Evolutionary conservation across 2,329 filamentous ascomycete species (phyloP), one percentile per base, ranked within the genome.

Genomic region (Aspergillus uvarum): DNA sequence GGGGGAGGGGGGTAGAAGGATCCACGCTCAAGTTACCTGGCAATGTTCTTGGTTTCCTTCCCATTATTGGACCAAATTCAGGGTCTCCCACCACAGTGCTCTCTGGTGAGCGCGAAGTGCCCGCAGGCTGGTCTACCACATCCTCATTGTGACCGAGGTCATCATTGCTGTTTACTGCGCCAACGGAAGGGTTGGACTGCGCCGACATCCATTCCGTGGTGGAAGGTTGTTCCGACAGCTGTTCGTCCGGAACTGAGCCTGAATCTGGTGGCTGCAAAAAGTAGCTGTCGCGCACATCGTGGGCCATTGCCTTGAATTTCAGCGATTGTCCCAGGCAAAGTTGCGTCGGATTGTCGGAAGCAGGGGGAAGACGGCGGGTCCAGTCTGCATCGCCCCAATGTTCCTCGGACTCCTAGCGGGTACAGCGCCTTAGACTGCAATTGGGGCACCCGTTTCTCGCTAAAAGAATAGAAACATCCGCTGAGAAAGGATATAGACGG

Each of bases 1-100:
- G 14, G 6, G n/a, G 38, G 16, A 16, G 14, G 38, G 5, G 5
- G 14, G 14, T 16, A 7, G 16, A 19, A 19, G 14, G 14, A 7
- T 19, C 38, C 7, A 44, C 19, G 38, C 6, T 16, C 38, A 44
- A 58, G 7, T 52, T 72, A 79, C 77, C 67, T 59, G 77, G 77
- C 29, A 79, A 63, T 38, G 76, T 76, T 42, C 77, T 71, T 31
- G 73, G 54, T 52, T 60, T 63, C 26, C 52, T 60, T 11, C 53
- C 53, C 48, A 59, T 62, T 38, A 53, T 50, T 31, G 60, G 59
- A 26, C 60, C 59, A 38, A 55, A 56, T 7, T 48, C 44, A 26
- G 53, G 47, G 38, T 67, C 63, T 19, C 68, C 65, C 21, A 47
- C 47, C 31, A 59, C 58, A 16, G 63, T 63, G 19, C 61, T 59